phyloP scores from a whole-genome alignment of 805 yeast species.

The Yamadazyma akitaensis region DNA sequence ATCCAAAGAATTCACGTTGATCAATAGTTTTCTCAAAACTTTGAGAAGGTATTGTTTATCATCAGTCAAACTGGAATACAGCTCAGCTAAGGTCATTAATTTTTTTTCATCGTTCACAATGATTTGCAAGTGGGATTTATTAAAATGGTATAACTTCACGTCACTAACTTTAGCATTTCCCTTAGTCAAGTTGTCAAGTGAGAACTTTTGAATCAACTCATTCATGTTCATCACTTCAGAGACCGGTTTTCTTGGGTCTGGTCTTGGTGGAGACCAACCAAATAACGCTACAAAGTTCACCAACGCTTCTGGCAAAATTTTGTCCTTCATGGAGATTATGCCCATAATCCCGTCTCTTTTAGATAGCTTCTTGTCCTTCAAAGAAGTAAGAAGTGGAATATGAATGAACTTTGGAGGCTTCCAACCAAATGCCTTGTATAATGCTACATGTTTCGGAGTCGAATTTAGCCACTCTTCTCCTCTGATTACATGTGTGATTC shows the following conservation, averaged over 20 bases:
- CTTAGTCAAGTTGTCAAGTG: constrained; percentile 72
- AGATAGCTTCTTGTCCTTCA: constrained; percentile 72
- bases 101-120: constrained; percentile 8
- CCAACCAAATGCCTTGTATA: constrained; percentile 88
- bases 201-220: constrained; percentile 55
- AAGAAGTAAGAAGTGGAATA: constrained; percentile 79
- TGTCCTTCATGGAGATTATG: constrained; percentile 51
- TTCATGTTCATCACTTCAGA: constrained; percentile 52
- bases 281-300: constrained; percentile 83
- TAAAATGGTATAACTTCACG: constrained; percentile 70
- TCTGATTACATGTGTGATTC: constrained; percentile 87
- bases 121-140: constrained; percentile 55
- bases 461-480: constrained; percentile 99
- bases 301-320: constrained; percentile 78
- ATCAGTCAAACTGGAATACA: constrained; percentile 5
- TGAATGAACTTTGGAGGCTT: constrained; percentile 77
- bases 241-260: constrained; percentile 40
- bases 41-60: constrained; percentile 23
- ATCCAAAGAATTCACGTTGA: constrained; percentile 48
- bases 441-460: constrained; percentile 88
- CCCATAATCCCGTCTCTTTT: constrained; percentile 84
- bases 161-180: constrained; percentile 93
- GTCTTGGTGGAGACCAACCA: constrained; percentile 90
- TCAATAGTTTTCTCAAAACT: constrained; percentile 44
- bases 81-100: constrained; percentile 20